Evolutionary conservation across 73 alveolate genomes (phyloP).

Genomic region (Paramecium sexaurelia): DNA sequence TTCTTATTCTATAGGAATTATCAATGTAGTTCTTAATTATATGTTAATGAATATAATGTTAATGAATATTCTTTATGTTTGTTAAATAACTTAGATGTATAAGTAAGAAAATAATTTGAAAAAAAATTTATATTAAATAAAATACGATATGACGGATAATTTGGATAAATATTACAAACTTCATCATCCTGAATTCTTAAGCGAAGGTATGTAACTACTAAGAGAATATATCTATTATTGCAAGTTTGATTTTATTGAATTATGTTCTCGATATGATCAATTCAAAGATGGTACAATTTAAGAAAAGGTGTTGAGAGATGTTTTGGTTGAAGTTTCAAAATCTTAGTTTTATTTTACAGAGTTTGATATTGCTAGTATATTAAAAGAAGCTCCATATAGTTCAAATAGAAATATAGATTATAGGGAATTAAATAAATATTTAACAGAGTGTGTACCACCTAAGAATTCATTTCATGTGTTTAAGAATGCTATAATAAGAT

Average conservation of each 20-base stretch:
- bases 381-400: conserved; percentile 18
- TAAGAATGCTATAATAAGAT: conserved; percentile 6
- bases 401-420: conserved; percentile 32
- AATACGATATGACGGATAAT: background rate
- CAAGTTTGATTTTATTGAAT: conserved; percentile 26
- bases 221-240: conserved; percentile 31
- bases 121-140: background rate
- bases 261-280: conserved; percentile 29
- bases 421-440: conserved; percentile 19
- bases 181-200: conserved; percentile 13
- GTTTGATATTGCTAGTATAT: background rate
- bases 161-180: conserved; percentile 49
- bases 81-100: background rate
- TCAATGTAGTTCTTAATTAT: background rate
- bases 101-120: background rate
- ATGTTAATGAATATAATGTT: background rate
- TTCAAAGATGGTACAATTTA: conserved; percentile 45
- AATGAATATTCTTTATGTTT: background rate
- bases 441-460: conserved; percentile 2
- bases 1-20: background rate
- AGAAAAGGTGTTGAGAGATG: conserved; percentile 27
- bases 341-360: conserved; percentile 24
- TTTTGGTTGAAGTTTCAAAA: background rate
- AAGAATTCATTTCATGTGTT: conserved; percentile 5
- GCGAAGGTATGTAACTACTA: conserved; percentile 34